Percentiles rank a stretch among this genome's conserved stretches.
phyloP scores from a whole-genome alignment of 352 stramenopile genomes.

The Blastocystis sp. region DNA sequence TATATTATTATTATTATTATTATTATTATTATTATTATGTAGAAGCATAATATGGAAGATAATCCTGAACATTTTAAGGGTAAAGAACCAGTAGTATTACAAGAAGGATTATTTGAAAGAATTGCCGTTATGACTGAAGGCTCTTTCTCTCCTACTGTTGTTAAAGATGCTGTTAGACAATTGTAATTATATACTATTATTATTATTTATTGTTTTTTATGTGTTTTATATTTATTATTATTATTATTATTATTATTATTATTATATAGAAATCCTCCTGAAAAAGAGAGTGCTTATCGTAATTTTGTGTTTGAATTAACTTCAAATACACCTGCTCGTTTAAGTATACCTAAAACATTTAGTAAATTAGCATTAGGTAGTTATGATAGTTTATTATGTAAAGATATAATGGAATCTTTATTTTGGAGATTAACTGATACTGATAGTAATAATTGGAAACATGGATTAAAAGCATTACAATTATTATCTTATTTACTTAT shows the following conservation, averaged over 20 bases:
- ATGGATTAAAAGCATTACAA: conserved; percentile 34
- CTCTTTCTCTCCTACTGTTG: conserved; percentile 22
- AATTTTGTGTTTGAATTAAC: conserved; percentile 36
- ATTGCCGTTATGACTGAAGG: conserved; percentile 34
- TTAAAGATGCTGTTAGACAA: conserved; percentile 36
- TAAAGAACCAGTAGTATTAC: conserved; percentile 17
- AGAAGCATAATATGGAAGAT: too few relatives aligned
- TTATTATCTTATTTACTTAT: conserved; percentile 30
- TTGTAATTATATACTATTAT: conserved; percentile 4
- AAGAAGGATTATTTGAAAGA: conserved; percentile 34
- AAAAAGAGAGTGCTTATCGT: conserved; percentile 20
- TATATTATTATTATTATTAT: too few relatives aligned
- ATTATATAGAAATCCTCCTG: not conserved
- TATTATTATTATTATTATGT: too few relatives aligned
- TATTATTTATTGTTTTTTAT: too few relatives aligned
- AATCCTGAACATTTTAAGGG: conserved; percentile 3
- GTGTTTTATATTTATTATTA: too few relatives aligned
- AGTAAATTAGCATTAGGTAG: conserved; percentile 7
- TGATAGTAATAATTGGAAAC: conserved; percentile 27
- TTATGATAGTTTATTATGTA: conserved; percentile 21
- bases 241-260: too few relatives aligned
- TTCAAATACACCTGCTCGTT: conserved; percentile 24
- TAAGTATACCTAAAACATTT: conserved; percentile 32
- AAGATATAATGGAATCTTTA: conserved; percentile 31
- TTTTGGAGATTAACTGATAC: conserved; percentile 30